These are phyloP conservation scores for Talaromyces proteolyticus DNA, from an alignment of 495 filamentous ascomycete genomes.

Conservation along the genomic window DNA sequence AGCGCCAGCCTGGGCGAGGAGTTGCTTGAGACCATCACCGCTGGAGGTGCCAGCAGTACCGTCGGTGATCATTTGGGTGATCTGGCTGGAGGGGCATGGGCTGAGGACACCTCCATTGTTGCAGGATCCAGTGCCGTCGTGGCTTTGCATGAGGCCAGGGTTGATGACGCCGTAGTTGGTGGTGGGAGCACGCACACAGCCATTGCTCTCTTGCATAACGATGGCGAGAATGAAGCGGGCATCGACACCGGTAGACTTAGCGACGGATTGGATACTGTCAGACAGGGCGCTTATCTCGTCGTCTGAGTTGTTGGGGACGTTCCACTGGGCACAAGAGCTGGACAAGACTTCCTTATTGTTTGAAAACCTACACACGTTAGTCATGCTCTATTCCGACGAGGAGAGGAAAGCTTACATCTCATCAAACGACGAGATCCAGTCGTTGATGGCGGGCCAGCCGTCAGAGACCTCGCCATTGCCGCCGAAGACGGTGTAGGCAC, in stretches of 20 bases:
- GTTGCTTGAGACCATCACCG: constrained; percentile 39
- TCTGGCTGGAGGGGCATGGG: constrained; percentile 39
- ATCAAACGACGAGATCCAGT: constrained; percentile 3
- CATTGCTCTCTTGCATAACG: constrained; percentile 54
- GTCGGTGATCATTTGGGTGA: constrained; percentile 44
- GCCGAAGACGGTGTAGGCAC: constrained; percentile 7
- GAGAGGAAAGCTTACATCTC: not conserved
- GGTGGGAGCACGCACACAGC: constrained; percentile 48
- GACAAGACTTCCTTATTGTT: constrained; percentile 34
- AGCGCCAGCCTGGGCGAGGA: constrained; percentile 17
- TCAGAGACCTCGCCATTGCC: constrained; percentile 6
- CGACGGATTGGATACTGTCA: constrained; percentile 30
- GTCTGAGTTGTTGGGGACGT: constrained; percentile 9
- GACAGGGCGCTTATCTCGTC: constrained; percentile 34
- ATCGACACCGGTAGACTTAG: constrained; percentile 34
- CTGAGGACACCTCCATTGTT: constrained; percentile 23
- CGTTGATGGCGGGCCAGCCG: constrained; percentile 6
- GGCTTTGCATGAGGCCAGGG: constrained; percentile 51
- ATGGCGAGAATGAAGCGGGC: constrained; percentile 54
- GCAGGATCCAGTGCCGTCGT: constrained; percentile 42
- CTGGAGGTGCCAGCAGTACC: constrained; percentile 31
- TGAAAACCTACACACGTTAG: constrained; percentile 23
- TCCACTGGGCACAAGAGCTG: constrained; percentile 35
- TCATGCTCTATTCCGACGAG: not conserved
- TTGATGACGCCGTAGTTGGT: constrained; percentile 41